These are phyloP conservation scores for Endotrypanum monterogeii DNA, from an alignment of 208 protist species.

Conservation along the genomic window DNA sequence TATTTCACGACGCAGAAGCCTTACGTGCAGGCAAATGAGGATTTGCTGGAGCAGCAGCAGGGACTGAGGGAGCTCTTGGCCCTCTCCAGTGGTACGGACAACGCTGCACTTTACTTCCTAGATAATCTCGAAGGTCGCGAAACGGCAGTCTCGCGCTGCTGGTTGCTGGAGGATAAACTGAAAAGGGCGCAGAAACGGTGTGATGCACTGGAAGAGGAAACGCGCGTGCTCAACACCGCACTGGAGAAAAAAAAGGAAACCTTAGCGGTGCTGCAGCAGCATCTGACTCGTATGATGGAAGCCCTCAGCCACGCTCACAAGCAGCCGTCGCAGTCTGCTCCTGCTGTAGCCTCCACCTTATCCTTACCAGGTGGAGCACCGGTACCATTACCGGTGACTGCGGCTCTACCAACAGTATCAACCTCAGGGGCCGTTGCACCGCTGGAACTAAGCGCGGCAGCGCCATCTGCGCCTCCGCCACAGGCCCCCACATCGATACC, in stretches of 20 bases:
- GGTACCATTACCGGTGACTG: background rate
- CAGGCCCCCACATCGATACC: background rate
- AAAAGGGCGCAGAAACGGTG: slow-evolving; percentile 38
- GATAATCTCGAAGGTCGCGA: slow-evolving; percentile 30
- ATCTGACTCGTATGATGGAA: slow-evolving; percentile 52
- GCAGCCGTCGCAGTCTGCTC: background rate
- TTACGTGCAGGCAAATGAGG: slow-evolving; percentile 59
- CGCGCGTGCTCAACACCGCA: slow-evolving; percentile 37
- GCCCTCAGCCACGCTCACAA: slow-evolving; percentile 25
- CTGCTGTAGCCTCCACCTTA: background rate
- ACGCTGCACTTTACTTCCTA: slow-evolving; percentile 40
- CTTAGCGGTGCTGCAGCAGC: slow-evolving; percentile 38
- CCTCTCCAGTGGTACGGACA: slow-evolving; percentile 63
- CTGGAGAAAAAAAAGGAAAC: slow-evolving; percentile 37
- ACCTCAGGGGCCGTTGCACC: background rate
- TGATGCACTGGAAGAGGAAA: slow-evolving; percentile 35
- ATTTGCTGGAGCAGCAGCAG: slow-evolving; percentile 64
- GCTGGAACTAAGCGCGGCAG: slow-evolving; percentile 4
- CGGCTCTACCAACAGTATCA: slow-evolving; percentile 2
- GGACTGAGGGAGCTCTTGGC: slow-evolving; percentile 64
- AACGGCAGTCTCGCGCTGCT: slow-evolving; percentile 44
- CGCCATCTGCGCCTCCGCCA: background rate
- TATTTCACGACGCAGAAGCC: slow-evolving; percentile 75
- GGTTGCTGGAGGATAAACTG: slow-evolving; percentile 38
- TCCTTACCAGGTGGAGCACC: background rate